phyloP scores from a whole-genome alignment of 225 moss, liverwort and hornwort genomes.

The Climacium dendroides region DNA sequence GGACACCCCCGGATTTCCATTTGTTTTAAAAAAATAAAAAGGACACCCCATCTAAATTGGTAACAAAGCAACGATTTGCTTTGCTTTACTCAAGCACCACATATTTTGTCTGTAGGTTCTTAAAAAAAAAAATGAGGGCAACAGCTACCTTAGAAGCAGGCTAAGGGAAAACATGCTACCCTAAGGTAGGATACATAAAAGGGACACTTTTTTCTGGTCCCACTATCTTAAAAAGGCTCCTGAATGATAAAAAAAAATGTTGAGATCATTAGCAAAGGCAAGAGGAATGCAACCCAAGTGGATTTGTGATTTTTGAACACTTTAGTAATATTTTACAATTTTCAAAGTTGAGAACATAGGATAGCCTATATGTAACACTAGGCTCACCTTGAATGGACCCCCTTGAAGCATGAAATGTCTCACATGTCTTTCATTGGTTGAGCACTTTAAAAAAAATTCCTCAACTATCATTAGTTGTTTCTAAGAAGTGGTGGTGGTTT shows the following conservation, averaged over 20 bases:
- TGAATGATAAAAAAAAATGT: not conserved
- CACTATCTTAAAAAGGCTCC: no score
- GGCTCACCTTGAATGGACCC: not conserved
- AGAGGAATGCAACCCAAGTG: rapidly evolving
- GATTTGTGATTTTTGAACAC: rapidly evolving
- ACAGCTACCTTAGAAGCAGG: no score
- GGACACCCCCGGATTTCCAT: no score
- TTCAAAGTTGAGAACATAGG: no score
- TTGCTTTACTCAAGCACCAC: not conserved
- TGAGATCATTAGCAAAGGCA: not conserved
- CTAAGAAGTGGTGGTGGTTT: not conserved
- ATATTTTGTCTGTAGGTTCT: not conserved
- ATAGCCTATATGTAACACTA: not conserved
- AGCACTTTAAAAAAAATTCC: not conserved
- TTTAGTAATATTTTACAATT: not conserved
- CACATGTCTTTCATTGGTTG: not conserved
- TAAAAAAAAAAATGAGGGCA: not conserved
- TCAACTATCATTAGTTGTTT: not conserved
- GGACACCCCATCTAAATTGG: not conserved
- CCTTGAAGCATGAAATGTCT: not conserved
- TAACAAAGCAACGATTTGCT: not conserved
- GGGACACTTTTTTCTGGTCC: not conserved
- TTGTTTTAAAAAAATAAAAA: no score
- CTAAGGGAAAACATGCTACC: not conserved
- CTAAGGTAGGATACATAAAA: not conserved